A percentile compares a stretch with the other conserved stretches of the same genome.
phyloP scores from a whole-genome alignment of 768 basidiomycete species.

The Calocybe indica region DNA sequence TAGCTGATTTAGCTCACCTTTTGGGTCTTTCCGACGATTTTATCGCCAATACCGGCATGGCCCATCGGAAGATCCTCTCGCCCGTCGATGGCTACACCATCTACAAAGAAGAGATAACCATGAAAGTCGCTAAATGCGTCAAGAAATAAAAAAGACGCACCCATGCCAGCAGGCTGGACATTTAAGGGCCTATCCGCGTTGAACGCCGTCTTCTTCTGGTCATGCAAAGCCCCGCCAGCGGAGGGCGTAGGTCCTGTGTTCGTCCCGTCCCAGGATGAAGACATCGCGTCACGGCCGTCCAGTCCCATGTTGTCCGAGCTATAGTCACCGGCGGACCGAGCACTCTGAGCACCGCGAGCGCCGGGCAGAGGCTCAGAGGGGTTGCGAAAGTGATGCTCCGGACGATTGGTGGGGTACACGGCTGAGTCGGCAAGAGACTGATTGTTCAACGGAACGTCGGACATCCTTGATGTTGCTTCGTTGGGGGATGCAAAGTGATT shows the following conservation, averaged over 20 bases:
- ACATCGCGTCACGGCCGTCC: too few relatives aligned
- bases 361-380: conserved; percentile 45
- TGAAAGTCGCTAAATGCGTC: neutral
- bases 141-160: neutral
- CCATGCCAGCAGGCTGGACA: conserved; percentile 1
- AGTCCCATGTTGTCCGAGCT: neutral
- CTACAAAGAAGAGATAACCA: conserved; percentile 9
- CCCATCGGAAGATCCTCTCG: conserved; percentile 26
- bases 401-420: conserved; percentile 8
- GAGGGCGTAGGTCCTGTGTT: too few relatives aligned
- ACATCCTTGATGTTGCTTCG: too few relatives aligned
- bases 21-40: conserved; percentile 52
- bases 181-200: conserved; percentile 1
- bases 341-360: conserved; percentile 17
- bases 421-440: too few relatives aligned
- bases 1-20: conserved; percentile 29
- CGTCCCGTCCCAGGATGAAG: too few relatives aligned
- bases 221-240: neutral
- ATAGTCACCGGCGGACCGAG: neutral
- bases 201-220: neutral
- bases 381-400: conserved; percentile 40
- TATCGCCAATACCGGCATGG: conserved; percentile 42
- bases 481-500: too few relatives aligned
- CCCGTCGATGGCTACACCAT: conserved; percentile 29
- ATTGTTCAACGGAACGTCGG: too few relatives aligned